phyloP scores from a whole-genome alignment of 805 yeast genomes.

The Yueomyces sinensis region DNA sequence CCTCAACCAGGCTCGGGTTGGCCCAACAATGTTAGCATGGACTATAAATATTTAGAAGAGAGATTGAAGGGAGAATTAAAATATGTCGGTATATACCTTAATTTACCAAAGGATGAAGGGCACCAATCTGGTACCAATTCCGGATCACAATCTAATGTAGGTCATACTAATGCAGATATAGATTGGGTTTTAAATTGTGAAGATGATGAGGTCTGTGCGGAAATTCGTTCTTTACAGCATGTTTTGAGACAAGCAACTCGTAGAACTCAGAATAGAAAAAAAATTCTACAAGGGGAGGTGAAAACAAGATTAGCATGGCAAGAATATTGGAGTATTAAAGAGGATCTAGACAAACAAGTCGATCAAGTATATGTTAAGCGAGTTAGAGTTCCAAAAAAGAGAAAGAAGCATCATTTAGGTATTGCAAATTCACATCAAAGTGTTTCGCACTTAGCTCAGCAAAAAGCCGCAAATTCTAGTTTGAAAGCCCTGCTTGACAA shows the following conservation, averaged over 20 bases:
- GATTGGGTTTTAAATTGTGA: conserved; percentile 69
- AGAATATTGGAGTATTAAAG: conserved; percentile 79
- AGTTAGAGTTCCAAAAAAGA: conserved; percentile 51
- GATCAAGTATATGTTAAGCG: conserved; percentile 87
- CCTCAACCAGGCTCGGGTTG: conserved; percentile 33
- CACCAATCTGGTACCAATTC: neutral
- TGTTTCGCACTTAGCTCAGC: conserved; percentile 34
- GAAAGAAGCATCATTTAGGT: conserved; percentile 25
- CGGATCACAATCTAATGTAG: neutral
- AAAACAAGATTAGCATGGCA: conserved; percentile 92
- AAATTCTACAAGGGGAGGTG: conserved; percentile 51
- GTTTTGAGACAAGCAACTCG: conserved; percentile 48
- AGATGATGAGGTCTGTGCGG: conserved; percentile 89
- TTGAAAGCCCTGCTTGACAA: conserved; percentile 72
- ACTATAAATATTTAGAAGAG: conserved; percentile 75
- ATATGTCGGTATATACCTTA: conserved; percentile 81
- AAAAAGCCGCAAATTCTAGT: conserved; percentile 65
- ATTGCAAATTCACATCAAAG: conserved; percentile 16
- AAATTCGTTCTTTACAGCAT: conserved; percentile 59
- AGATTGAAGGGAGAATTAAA: conserved; percentile 76
- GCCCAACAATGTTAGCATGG: conserved; percentile 35
- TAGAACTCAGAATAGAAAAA: conserved; percentile 56
- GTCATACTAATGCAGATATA: conserved; percentile 16
- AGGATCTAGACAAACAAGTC: conserved; percentile 90
- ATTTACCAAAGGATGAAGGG: conserved; percentile 27